Base-by-base conservation (phyloP, 305 asterid genomes). In the Solanum chacoense region DNA sequence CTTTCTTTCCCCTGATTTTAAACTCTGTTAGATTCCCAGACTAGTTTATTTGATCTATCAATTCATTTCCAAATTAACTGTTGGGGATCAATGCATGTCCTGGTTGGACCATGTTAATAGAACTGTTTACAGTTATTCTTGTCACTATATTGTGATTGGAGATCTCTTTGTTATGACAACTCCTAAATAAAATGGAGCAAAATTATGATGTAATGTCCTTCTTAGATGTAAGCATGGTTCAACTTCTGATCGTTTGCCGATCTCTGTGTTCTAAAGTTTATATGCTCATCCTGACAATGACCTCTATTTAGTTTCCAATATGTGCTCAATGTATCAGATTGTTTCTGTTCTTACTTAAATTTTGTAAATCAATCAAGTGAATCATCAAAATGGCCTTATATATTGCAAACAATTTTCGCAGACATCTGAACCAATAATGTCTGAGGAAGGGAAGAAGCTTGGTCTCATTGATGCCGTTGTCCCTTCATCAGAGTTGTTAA, bases 401-500 rank as follows among this genome's bases (percentile, higher is more conserved):
- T 69, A 85, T 69, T 73, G 31, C 38, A 40, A 84, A 29, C 13
- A 55, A 50, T 32, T 80, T 75, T 92, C 90, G 90, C 95, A 96
- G 99, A 93, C 91, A 75, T 96, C 99, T 69, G 94, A 91, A 92
- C 88, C 98, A 42, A 88, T 97, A 88, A 92, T 91, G 73, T 94
- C 98, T 4, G 99, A 95, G 90, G 99, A 95, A 92, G 99, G 98
- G 88, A 89, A 94, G 90, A 95, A 93, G 87, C 91, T 94, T 11
- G 99, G 99, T 88, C 98, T 97, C 76, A 91, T 97, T 89, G 99
- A 97, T 94, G 97, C 95, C 78, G 92, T 97, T 80, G 97, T 90
- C 85, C 90, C 97, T 85, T 92, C 99, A 26, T 91, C 81, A 63
- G 98, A 96, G 79, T 89, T 97, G 92, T 87, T 97, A 84, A 91